Base-by-base conservation (phyloP, 495 filamentous ascomycete genomes). In the Halenospora varia region DNA sequence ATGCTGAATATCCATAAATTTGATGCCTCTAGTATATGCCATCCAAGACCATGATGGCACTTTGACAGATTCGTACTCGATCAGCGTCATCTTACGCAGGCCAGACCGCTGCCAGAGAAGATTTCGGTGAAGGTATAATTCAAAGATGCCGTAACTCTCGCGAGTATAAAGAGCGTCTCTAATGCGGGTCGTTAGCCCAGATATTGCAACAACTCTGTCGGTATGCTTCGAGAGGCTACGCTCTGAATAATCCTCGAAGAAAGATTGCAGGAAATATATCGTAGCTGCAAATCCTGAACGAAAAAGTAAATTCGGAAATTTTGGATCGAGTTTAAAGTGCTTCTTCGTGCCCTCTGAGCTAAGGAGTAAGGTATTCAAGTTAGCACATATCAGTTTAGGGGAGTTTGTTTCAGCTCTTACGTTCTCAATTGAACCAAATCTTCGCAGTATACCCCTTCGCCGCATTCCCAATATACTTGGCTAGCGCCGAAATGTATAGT, bases 381-480 rank as follows among this genome's bases (percentile, higher is more conserved):
- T n/a, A n/a, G n/a, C n/a, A n/a, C n/a, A n/a, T n/a, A n/a, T n/a
- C n/a, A n/a, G n/a, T n/a, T n/a, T n/a, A n/a, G n/a, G n/a, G n/a
- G n/a, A n/a, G n/a, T 25, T 22, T 25, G 25, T 4, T 9, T 24
- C 9, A 24, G 18, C 20, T 10, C 10, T 51, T 51, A 51, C 48
- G 8, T 9, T 51, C 10, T 51, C 10, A 26, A 13, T 26, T 35
- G 20, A 9, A 18, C 18, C 8, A 51, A 51, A 9, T 22, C 25
- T 51, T 51, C 48, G 19, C 48, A 51, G 10, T 4, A 22, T 25
- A 51, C 23, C 20, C 48, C 48, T 24, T 51, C 48, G 8, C 22
- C 48, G 25, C 70, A 73, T 45, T 70, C 66, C 70, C 69, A 73
- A 39, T 60, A 63, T 25, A 59, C 41, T 35, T 73, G 70, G 10